Percentiles rank a stretch among this genome's conserved stretches.
Evolutionary conservation across 768 basidiomycete species (phyloP).

Genomic region (Podaxis rugospora): DNA sequence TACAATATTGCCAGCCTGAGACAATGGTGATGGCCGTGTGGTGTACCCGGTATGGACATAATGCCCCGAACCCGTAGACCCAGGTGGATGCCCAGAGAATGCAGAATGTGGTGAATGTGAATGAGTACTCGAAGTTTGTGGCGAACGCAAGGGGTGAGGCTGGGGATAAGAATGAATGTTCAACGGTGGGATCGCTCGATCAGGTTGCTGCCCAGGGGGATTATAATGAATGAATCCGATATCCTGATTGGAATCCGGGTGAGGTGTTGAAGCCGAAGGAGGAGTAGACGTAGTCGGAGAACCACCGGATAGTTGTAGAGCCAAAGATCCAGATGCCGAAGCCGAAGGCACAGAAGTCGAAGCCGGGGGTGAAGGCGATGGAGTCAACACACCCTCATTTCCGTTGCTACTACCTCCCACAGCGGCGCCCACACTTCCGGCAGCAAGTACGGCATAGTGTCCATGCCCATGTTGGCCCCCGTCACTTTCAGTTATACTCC

Average conservation of each 20-base stretch:
- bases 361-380: conserved; percentile 61
- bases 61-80: not conserved
- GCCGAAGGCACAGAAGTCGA: conserved; percentile 16
- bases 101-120: conserved; percentile 4
- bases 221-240: conserved; percentile 8
- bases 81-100: not conserved
- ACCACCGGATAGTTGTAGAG: conserved; percentile 1
- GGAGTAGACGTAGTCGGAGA: not conserved
- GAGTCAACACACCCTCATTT: conserved; percentile 27
- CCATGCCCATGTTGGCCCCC: conserved; percentile 6
- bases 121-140: not conserved
- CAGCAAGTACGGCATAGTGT: conserved; percentile 3
- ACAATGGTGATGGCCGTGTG: conserved; percentile 9
- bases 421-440: conserved; percentile 1
- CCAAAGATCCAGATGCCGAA: conserved; percentile 12
- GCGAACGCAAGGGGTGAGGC: conserved; percentile 1
- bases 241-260: conserved; percentile 1
- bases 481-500: conserved; percentile 1
- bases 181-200: conserved; percentile 3
- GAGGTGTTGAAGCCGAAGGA: not conserved
- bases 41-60: conserved; percentile 6
- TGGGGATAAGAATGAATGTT: conserved; percentile 4
- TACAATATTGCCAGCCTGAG: conserved; percentile 9
- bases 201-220: conserved; percentile 1
- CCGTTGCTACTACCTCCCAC: not conserved